Evolutionary conservation across 164 flowering plant genomes (phyloP).

Genomic region (Cinnamomum chago): DNA sequence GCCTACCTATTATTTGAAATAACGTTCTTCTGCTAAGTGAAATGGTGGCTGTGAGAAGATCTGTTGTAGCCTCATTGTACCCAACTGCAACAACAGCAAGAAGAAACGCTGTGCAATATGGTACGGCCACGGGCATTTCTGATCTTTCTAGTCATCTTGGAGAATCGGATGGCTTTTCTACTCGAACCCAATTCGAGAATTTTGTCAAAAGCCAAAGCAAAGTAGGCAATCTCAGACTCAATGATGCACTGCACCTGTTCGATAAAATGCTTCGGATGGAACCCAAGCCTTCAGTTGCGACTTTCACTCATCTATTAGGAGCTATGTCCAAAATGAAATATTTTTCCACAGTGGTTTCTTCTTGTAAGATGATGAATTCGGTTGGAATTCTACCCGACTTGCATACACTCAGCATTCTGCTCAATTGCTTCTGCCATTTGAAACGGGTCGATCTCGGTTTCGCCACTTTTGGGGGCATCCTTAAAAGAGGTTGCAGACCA

Average conservation of each 20-base stretch:
- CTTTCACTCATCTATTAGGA: slow-evolving; percentile 9
- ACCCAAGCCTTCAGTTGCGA: slow-evolving; percentile 9
- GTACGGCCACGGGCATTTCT: not conserved
- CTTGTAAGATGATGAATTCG: slow-evolving; percentile 5
- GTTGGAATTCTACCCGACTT: slow-evolving; percentile 9
- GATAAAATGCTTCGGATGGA: not conserved
- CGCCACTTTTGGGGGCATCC: slow-evolving; percentile 14
- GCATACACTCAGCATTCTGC: slow-evolving; percentile 9
- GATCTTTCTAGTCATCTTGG: not conserved
- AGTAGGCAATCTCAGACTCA: not conserved
- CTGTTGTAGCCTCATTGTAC: not conserved
- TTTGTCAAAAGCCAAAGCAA: not conserved
- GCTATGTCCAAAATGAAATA: slow-evolving; percentile 5
- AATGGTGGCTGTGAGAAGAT: not conserved
- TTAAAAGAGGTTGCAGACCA: slow-evolving; percentile 7
- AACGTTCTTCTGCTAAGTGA: too few relatives aligned
- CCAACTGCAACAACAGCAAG: not conserved
- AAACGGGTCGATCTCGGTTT: slow-evolving; percentile 7
- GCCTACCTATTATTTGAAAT: too few relatives aligned
- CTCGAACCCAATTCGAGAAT: not conserved
- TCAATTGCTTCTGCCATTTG: slow-evolving; percentile 19
- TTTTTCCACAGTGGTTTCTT: slow-evolving; percentile 1
- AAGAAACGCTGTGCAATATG: not conserved
- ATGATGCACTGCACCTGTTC: not conserved
- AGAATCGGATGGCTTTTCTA: not conserved